Conservation (phyloP, 192 early-diverging fungal species). For the Umbelopsis isabellina region DNA sequence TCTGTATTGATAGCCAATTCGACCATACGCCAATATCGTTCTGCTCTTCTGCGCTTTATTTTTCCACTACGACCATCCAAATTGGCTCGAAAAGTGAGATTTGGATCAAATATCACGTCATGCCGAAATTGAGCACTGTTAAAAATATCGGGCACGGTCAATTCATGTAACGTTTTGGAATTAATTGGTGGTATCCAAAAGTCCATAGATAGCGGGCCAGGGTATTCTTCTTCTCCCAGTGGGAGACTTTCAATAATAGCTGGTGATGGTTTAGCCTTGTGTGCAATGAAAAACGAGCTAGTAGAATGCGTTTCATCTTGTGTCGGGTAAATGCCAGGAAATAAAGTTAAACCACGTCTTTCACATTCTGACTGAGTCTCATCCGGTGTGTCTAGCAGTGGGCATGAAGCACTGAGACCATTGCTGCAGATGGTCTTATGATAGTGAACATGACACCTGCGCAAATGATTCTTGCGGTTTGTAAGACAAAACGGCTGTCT, state of each 20-base stretch:
- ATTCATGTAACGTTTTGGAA: slow-evolving; percentile 84
- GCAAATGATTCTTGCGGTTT: neutral
- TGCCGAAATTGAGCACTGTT: slow-evolving; percentile 85
- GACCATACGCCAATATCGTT: slow-evolving; percentile 75
- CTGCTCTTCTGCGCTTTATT: slow-evolving; percentile 60
- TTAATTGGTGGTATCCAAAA: slow-evolving; percentile 72
- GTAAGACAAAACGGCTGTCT: neutral
- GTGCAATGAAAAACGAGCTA: neutral
- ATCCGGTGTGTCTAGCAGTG: too few species aligned
- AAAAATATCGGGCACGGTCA: slow-evolving; percentile 82
- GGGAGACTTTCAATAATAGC: neutral
- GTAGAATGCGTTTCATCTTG: neutral
- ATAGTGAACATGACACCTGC: slow-evolving; percentile 11
- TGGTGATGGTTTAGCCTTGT: neutral
- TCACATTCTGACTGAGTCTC: too few species aligned
- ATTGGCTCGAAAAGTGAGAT: slow-evolving; percentile 89
- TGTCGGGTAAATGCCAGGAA: too few species aligned
- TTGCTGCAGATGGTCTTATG: neutral
- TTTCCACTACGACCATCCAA: slow-evolving; percentile 71
- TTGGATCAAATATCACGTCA: slow-evolving; percentile 87
- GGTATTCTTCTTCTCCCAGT: neutral
- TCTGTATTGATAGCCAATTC: slow-evolving; percentile 52
- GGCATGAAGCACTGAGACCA: too few species aligned
- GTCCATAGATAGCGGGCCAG: slow-evolving; percentile 8
- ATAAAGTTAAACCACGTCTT: too few species aligned